Conservation (phyloP, 495 filamentous ascomycete genomes). For the Sordaria brevicollis region DNA sequence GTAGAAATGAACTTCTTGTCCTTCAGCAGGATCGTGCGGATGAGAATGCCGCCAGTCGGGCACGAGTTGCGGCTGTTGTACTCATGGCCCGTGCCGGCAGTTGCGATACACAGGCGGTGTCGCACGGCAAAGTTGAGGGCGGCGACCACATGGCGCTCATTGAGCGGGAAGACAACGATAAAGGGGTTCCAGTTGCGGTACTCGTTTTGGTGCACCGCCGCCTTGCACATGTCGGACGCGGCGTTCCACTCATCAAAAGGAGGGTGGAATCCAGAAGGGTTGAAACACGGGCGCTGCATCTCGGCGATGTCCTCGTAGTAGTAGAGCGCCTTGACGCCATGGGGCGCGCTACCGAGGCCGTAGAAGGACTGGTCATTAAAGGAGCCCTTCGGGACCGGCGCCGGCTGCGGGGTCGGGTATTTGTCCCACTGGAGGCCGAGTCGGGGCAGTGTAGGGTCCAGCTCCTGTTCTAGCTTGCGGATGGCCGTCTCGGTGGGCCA, state of each 20-base stretch:
- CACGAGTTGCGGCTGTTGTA: constrained; percentile 3
- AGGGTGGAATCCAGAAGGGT: neutral
- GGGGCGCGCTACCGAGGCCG: neutral
- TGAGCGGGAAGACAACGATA: constrained; percentile 2
- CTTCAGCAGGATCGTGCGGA: constrained; percentile 1
- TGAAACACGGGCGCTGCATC: constrained; percentile 2
- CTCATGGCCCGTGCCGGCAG: neutral
- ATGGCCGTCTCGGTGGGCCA: constrained; percentile 1
- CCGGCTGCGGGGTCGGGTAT: neutral
- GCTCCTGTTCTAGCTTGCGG: neutral
- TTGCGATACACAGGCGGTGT: constrained; percentile 1
- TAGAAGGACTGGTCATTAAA: neutral
- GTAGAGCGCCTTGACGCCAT: neutral
- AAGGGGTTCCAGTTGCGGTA: constrained; percentile 1
- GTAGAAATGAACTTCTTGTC: neutral
- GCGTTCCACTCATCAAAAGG: neutral
- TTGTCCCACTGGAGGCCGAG: neutral
- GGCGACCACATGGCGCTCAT: neutral
- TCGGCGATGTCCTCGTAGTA: neutral
- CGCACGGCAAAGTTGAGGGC: neutral
- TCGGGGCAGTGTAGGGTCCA: neutral
- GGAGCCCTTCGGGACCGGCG: neutral
- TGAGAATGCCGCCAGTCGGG: constrained; percentile 2
- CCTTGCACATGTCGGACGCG: constrained; percentile 2
- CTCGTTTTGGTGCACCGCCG: constrained; percentile 1